These are phyloP conservation scores for Cephalotrichum gorgonifer DNA, from an alignment of 2,329 filamentous ascomycete species.

Conservation along the genomic window DNA sequence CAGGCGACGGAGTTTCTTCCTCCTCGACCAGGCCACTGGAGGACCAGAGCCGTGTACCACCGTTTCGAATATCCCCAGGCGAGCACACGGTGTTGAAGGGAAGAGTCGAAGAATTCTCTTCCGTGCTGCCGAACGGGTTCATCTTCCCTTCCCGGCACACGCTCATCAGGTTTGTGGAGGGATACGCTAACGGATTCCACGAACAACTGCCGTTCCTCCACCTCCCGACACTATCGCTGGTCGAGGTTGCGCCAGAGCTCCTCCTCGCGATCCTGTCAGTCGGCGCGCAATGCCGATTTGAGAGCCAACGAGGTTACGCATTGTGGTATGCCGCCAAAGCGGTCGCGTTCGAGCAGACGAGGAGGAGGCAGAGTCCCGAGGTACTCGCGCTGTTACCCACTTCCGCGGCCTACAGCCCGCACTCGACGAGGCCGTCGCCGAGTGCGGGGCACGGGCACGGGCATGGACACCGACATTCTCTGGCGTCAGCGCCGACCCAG, in stretches of 20 bases:
- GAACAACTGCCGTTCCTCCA: constrained; percentile 52
- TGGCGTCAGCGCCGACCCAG: constrained; percentile 42
- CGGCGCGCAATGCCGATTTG: constrained; percentile 56
- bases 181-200: constrained; percentile 58
- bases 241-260: constrained; percentile 57
- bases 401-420: constrained; percentile 46
- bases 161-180: constrained; percentile 57
- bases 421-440: constrained; percentile 48
- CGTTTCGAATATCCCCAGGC: constrained; percentile 39
- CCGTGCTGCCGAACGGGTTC: constrained; percentile 51
- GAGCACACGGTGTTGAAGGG: constrained; percentile 47
- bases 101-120: constrained; percentile 50
- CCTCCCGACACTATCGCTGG: constrained; percentile 52
- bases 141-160: constrained; percentile 60
- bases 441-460: constrained; percentile 46
- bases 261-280: constrained; percentile 58
- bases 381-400: constrained; percentile 46
- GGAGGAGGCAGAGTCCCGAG: constrained; percentile 45
- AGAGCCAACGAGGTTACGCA: constrained; percentile 46
- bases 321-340: constrained; percentile 52
- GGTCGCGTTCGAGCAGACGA: constrained; percentile 47
- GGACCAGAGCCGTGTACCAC: constrained; percentile 20
- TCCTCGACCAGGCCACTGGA: constrained; percentile 15
- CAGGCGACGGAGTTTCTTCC: neutral
- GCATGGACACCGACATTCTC: constrained; percentile 30